Base-by-base conservation (phyloP, 371 early-diverging fungal species). In the Apophysomyces trapeziformis region DNA sequence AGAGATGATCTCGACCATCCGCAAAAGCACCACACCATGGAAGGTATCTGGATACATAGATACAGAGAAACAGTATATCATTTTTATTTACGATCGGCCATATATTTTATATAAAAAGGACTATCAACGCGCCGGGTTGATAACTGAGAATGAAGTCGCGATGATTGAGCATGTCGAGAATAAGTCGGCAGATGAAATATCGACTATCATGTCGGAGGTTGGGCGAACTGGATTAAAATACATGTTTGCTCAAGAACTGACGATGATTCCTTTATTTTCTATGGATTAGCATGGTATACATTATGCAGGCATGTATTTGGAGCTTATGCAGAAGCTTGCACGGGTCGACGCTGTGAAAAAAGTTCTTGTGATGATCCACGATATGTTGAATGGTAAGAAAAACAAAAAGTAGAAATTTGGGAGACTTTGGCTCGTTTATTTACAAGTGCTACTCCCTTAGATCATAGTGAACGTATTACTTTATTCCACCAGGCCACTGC, bases 271-370 rank as follows among this genome's bases (percentile, higher is more conserved):
- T 1, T 38, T 21, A 5, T 14, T 21, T 16, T 37, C 2, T 12
- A 36, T 8, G 7, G 38, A 38, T 7, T 61, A 80, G 80, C 80
- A 80, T 57, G 80, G 80, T n/a, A 62, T 73, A 11, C 76, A 71
- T 44, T 82, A 90, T 81, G 86, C 89, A n/a, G 85, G 80, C 3
- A 70, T 87, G 45, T 92, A 92, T 60, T 77, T 90, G 32, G 81
- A 75, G 36, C 75, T 96, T 13, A 84, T 97, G 70, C 84, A 85
- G 46, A 95, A 93, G 76, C 82, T 96, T 38, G 87, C 90, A 32
- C 88, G 97, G 63, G 86, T 91, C 32, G 98, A 97, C 69, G 95
- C 95, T 14, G 77, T 95, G 37, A 95, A 96, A 73, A 90, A 92
- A 65, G 88, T 96, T 36, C 73, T 96, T 47, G 94, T 96, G n/a